Evolutionary conservation across 1,284 basidiomycete species (phyloP).

Genomic region (Sanguinoderma infundibulare): DNA sequence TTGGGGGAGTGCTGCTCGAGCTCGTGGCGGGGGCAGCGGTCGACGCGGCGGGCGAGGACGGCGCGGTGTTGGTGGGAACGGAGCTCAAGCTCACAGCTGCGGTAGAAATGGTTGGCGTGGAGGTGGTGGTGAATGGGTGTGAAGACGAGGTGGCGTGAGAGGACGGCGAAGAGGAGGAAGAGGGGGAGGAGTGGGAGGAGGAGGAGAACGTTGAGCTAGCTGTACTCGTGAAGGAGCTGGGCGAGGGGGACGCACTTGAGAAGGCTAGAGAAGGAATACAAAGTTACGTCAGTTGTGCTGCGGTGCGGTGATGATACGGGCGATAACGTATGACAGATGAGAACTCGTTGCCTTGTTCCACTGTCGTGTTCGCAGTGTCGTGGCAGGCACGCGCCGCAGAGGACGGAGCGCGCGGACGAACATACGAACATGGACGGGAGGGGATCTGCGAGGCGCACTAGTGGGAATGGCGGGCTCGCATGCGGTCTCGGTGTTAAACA

Average conservation of each 20-base stretch:
- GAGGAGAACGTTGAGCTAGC: neutral
- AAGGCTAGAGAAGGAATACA: neutral
- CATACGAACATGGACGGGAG: neutral
- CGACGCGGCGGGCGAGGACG: neutral
- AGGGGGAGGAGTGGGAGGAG: neutral
- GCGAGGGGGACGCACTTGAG: neutral
- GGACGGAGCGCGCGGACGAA: neutral
- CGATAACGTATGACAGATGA: neutral
- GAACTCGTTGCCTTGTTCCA: too few species aligned
- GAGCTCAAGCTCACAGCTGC: neutral
- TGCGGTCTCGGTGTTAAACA: neutral
- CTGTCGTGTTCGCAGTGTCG: neutral
- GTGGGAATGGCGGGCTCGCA: neutral
- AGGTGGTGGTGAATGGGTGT: neutral
- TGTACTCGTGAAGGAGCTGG: neutral
- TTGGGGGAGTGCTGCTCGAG: too few species aligned
- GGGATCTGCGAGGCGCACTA: neutral
- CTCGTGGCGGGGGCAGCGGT: neutral
- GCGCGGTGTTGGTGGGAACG: neutral
- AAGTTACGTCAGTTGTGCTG: neutral
- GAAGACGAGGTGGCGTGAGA: neutral
- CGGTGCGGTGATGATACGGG: neutral
- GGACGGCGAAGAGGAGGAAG: neutral
- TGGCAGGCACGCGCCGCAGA: neutral
- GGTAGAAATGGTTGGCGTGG: neutral